phyloP scores from a whole-genome alignment of 2,329 filamentous ascomycete genomes.

The Exophiala sp. region DNA sequence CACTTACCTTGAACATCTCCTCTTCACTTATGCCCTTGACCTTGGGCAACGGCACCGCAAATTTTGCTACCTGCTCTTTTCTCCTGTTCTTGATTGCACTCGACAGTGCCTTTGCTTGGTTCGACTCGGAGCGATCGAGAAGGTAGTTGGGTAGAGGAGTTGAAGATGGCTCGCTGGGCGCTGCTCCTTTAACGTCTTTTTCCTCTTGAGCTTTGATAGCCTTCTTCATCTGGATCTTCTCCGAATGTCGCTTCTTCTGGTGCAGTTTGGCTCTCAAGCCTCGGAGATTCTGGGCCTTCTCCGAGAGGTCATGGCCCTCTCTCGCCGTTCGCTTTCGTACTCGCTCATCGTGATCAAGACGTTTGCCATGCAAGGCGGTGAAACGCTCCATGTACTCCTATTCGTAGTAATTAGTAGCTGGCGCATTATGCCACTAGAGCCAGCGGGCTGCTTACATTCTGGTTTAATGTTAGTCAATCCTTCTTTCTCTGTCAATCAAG shows the following conservation, averaged over 20 bases:
- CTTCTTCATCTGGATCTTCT: constrained; percentile 99
- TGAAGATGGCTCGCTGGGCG: constrained; percentile 71
- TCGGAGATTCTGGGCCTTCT: constrained; percentile 89
- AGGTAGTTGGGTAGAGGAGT: constrained; percentile 89
- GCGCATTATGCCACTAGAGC: too few relatives aligned
- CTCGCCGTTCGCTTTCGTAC: constrained; percentile 80
- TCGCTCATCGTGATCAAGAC: constrained; percentile 83
- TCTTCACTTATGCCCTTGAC: constrained; percentile 91
- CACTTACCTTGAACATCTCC: constrained; percentile 77
- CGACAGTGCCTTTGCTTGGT: constrained; percentile 69
- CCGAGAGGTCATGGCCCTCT: constrained; percentile 80
- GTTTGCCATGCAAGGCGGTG: constrained; percentile 61
- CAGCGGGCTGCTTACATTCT: too few relatives aligned
- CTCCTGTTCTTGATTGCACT: constrained; percentile 95
- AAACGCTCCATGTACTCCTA: constrained; percentile 63
- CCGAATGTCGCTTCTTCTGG: constrained; percentile 87
- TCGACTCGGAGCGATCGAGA: constrained; percentile 73
- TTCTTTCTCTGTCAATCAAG: too few relatives aligned
- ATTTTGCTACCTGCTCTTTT: constrained; percentile 88
- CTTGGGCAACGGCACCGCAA: constrained; percentile 87
- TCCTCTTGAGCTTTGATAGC: constrained; percentile 92
- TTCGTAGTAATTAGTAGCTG: too few relatives aligned
- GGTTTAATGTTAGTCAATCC: too few relatives aligned
- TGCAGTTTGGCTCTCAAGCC: constrained; percentile 90
- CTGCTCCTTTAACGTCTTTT: constrained; percentile 84